Conservation (phyloP, 1,139 yeast species). For the Pneumocystis jirovecii region DNA sequence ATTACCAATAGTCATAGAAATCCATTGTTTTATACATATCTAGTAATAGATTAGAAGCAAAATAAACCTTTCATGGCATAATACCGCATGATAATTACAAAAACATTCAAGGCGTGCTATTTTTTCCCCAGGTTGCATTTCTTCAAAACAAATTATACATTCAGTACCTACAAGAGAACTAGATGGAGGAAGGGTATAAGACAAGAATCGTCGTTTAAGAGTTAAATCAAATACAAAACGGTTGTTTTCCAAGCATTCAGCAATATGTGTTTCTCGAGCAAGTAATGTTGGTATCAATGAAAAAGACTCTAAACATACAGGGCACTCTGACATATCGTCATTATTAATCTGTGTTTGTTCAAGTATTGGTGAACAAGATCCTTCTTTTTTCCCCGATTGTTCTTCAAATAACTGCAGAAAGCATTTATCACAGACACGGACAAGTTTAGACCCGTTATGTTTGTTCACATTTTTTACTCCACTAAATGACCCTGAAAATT, state of each 20-base stretch:
- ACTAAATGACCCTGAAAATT: constrained; percentile 2
- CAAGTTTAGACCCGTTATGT: not conserved
- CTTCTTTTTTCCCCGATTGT: not conserved
- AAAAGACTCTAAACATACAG: constrained; percentile 16
- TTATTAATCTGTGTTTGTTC: constrained; percentile 8
- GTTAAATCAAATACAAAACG: not conserved
- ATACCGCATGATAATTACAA: constrained; percentile 65
- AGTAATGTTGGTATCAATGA: constrained; percentile 29
- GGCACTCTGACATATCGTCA: constrained; percentile 15
- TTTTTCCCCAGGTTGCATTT: constrained; percentile 66
- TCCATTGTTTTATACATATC: constrained; percentile 2
- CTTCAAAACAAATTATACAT: constrained; percentile 89
- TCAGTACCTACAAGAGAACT: constrained; percentile 36
- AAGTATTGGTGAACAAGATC: constrained; percentile 4
- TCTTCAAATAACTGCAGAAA: not conserved
- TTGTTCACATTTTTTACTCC: constrained; percentile 5
- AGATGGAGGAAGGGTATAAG: constrained; percentile 6
- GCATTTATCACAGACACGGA: constrained; percentile 5
- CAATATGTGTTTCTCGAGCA: constrained; percentile 53
- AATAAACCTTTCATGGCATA: not conserved
- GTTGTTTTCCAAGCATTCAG: constrained; percentile 41
- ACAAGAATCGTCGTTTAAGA: constrained; percentile 1
- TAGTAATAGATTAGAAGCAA: not conserved
- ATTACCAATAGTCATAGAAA: constrained; percentile 2
- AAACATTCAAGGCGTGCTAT: constrained; percentile 88